Base-by-base conservation (phyloP, 768 basidiomycete species). In the Boletus pseudo-olivaceus region DNA sequence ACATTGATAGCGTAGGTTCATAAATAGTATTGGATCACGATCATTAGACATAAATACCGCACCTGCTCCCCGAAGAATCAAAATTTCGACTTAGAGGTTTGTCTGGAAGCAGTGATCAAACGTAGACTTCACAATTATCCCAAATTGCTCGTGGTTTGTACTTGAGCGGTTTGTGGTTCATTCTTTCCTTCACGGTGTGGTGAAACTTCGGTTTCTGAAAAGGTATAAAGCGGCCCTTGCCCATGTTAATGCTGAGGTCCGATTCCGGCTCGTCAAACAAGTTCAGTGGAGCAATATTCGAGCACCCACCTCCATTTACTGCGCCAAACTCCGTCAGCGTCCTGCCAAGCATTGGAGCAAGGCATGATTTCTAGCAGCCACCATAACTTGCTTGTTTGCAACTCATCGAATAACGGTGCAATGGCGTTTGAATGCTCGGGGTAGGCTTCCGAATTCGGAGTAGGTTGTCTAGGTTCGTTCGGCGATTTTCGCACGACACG, bases 311-410 rank as follows among this genome's bases (percentile, higher is more conserved):
- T 74, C 69, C 76, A 81, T 41, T 70, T 70, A 8, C 55, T 72
- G 56, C 82, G 78, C 87, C 85, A 88, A 15, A 59, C 62, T 2
- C 82, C 81, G 1, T 76, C 47, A 0, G 55, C 58, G 54, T 88
- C 82, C 64, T 89, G 87, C 76, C 77, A 85, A 19, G 72, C 65
- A 59, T 76, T 80, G 37, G 62, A 66, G 50, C 77, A 62, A 15
- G 85, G 88, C 0, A 89, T 29, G 27, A 88, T 69, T 69, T 92
- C 89, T 34, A 90, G 69, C n/a, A 87, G 33, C 87, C 85, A 87
- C 89, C 89, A 92, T 1, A 73, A 5, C 19, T 66, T 69, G 15
- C 67, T 66, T 8, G 46, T 44, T 64, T 72, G 67, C 42, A 91
- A 69, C 56, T 73, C 50, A 59, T 90, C 87, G 55, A 82, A 71